phyloP scores from a whole-genome alignment of 2,329 filamentous ascomycete genomes.

The Alternaria gansuensis region DNA sequence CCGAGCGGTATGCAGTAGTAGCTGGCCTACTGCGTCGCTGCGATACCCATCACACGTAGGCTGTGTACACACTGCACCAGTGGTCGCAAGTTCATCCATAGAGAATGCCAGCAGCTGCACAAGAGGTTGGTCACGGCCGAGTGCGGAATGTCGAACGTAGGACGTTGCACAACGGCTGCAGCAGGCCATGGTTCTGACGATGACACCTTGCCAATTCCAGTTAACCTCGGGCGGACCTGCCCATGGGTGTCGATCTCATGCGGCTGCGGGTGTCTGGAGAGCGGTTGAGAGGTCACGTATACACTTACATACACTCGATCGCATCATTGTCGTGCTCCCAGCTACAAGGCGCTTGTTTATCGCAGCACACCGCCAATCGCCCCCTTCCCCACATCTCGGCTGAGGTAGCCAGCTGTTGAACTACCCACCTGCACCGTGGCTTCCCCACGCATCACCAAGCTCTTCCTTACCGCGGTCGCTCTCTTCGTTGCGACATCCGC shows the following conservation, averaged over 20 bases:
- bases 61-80: not conserved
- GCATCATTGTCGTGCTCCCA: slow-evolving; percentile 16
- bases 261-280: slow-evolving; percentile 11
- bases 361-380: slow-evolving; percentile 25
- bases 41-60: not conserved
- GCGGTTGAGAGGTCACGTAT: slow-evolving; percentile 23
- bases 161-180: slow-evolving; percentile 22
- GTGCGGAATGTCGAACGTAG: slow-evolving; percentile 9
- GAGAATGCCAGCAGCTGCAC: not conserved
- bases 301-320: slow-evolving; percentile 12
- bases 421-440: slow-evolving; percentile 16
- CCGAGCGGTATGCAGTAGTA: slow-evolving; percentile 23
- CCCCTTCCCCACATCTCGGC: slow-evolving; percentile 23
- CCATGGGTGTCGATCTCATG: slow-evolving; percentile 14
- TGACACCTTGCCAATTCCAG: slow-evolving; percentile 14
- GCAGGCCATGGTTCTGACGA: slow-evolving; percentile 15
- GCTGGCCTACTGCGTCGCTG: slow-evolving; percentile 31
- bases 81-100: too few species aligned
- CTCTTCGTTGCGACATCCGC: slow-evolving; percentile 65
- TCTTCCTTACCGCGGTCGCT: slow-evolving; percentile 63
- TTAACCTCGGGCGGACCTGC: slow-evolving; percentile 6
- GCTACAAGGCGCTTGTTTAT: slow-evolving; percentile 19
- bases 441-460: slow-evolving; percentile 34
- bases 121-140: not conserved
- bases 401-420: slow-evolving; percentile 13